phyloP scores from a whole-genome alignment of 306 rosid species.

The Crataegus laevigata region DNA sequence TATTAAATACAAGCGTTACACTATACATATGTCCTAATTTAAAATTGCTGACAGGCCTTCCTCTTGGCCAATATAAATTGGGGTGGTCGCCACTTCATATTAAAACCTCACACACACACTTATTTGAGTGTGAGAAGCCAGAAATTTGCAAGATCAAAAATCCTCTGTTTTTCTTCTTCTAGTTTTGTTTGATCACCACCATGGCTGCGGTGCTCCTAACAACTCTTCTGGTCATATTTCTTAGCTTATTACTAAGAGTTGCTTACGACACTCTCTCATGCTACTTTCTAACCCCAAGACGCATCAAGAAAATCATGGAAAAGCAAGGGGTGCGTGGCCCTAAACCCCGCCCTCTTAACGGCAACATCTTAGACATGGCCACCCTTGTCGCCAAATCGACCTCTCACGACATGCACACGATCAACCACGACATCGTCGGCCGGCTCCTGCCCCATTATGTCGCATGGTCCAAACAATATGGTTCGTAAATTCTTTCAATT shows the following conservation, averaged over 20 bases:
- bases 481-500: constrained; percentile 16
- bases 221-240: constrained; percentile 18
- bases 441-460: constrained; percentile 84
- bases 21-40: not conserved
- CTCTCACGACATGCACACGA: constrained; percentile 60
- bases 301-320: constrained; percentile 69
- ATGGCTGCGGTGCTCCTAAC: constrained; percentile 40
- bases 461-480: constrained; percentile 67
- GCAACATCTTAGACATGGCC: constrained; percentile 72
- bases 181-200: not conserved
- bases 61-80: not conserved
- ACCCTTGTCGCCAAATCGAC: constrained; percentile 53
- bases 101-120: not conserved
- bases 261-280: constrained; percentile 43
- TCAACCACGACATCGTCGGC: constrained; percentile 68
- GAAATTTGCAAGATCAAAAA: not conserved
- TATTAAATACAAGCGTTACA: too few relatives aligned
- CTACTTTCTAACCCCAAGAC: constrained; percentile 61
- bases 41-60: not conserved
- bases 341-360: constrained; percentile 50
- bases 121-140: not conserved
- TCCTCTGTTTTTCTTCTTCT: not conserved
- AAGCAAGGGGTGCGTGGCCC: constrained; percentile 91
- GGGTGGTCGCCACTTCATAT: not conserved
- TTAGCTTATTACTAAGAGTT: constrained; percentile 33